Evolutionary conservation across 2,329 filamentous ascomycete genomes (phyloP), one percentile per base, ranked within the genome.

Genomic region (Talaromyces sp.): DNA sequence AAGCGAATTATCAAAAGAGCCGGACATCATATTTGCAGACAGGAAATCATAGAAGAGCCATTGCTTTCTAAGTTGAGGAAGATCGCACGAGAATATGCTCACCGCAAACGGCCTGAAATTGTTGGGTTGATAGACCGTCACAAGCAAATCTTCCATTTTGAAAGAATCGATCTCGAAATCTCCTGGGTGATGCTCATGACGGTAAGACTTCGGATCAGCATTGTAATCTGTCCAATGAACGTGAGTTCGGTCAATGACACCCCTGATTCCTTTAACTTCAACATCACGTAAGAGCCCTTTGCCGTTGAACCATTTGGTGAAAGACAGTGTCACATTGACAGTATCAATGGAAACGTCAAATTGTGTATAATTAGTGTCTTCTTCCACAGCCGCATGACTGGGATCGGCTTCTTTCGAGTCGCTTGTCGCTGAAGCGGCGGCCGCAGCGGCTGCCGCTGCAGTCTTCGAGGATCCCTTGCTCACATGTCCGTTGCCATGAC

Each of bases 261-360:
- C 95, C 67, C 95, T 87, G 34, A 99, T 91, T 4, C 95, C 95
- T 74, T 93, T 95, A 61, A 99, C 89, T 74, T 97, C 93, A 49
- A 99, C 95, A 74, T 98, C 92, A 71, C 91, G 89, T 8, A 99
- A 82, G 5, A 96, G 84, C 0, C 95, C 95, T 77, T 94, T 97
- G 25, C 95, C 94, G 71, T 97, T 98, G 87, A 96, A 96, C 95
- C 95, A 99, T 75, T 97, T 98, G n/a, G 93, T 85, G 71, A 99
- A 98, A 0, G 95, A 99, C 29, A 99, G 78, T 0, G 94, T 98
- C 49, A 99, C 94, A 73, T 99, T 97, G 68, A 99, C 92, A 0
- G 92, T 96, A 68, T 95, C 92, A 66, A 99, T 92, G 0, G 93
- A 97, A 17, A 99, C 83, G 73, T 99, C 95, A 71, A 97, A 99